Percentiles rank a stretch among this genome's conserved stretches.
Conservation (phyloP, 106 monocot genomes). For the Allium sativum region DNA sequence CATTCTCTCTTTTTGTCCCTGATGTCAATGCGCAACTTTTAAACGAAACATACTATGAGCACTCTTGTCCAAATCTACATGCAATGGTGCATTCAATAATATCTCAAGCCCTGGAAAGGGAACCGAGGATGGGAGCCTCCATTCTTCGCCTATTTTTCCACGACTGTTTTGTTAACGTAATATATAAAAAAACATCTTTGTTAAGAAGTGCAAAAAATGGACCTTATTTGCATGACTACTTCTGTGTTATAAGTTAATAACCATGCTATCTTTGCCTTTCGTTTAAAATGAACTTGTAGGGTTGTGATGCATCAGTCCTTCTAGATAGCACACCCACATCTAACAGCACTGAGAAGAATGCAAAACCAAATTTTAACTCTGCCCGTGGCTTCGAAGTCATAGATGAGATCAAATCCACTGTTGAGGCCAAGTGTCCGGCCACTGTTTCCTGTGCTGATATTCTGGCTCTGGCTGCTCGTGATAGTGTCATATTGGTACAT, state of each 20-base stretch:
- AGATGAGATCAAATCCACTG: constrained; percentile 25
- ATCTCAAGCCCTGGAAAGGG: constrained; percentile 16
- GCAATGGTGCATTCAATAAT: constrained; percentile 19
- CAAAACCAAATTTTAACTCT: constrained; percentile 18
- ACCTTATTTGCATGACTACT: too few species aligned
- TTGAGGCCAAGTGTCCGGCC: constrained; percentile 14
- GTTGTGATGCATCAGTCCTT: constrained; percentile 31
- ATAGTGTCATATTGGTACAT: constrained; percentile 19
- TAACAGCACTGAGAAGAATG: constrained; percentile 23
- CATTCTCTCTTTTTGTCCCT: background rate
- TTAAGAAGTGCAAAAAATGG: too few species aligned
- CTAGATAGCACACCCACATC: constrained; percentile 21
- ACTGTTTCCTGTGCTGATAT: constrained; percentile 48
- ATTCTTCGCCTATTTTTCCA: constrained; percentile 42
- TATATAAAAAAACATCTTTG: too few species aligned
- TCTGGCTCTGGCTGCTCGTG: constrained; percentile 31
- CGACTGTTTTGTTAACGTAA: constrained; percentile 29
- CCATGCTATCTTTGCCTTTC: too few species aligned
- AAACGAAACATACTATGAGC: constrained; percentile 3
- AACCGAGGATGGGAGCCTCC: constrained; percentile 36
- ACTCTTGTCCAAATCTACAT: constrained; percentile 18
- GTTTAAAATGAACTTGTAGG: constrained; percentile 7
- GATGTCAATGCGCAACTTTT: background rate
- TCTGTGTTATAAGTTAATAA: too few species aligned
- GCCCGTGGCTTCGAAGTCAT: constrained; percentile 33